Base-by-base conservation (phyloP, 495 filamentous ascomycete species). In the Penicillium waksmanii region DNA sequence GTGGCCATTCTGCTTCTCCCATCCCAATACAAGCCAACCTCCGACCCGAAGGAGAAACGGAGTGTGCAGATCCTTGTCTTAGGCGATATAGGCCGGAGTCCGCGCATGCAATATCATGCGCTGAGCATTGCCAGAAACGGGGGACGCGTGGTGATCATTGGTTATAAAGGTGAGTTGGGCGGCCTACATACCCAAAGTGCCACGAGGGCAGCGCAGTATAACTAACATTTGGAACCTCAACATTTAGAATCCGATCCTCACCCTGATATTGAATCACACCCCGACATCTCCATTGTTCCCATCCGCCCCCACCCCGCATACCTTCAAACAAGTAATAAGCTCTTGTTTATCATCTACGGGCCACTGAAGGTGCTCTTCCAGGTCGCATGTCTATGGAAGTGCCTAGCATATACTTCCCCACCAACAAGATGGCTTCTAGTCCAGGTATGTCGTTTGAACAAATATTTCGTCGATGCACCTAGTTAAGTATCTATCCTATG, bases 91-190 rank as follows among this genome's bases (percentile, higher is more conserved):
- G 95, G 95, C 23, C 85, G 93, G 35, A 96, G 92, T 71, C 95
- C 95, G 23, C 90, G 95, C 58, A 99, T 99, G 95, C 95, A 97
- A 72, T 97, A 99, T 69, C 95, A 99, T 84, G 92, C 93, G 19
- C 72, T 97, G 59, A 97, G 94, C 70, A 87, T 98, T 68, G 93
- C 94, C 21, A 90, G 85, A 61, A 86, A 92, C 60, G 91, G 92
- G 36, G 90, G 85, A 1, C 77, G 82, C 34, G 95, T 97, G 15
- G 85, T 93, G 65, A 75, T 99, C 11, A 88, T 98, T 64, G 96
- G 95, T 27, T 99, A 97, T 70, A 72, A 84, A 57, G 93, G 92
- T 95, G 66, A 44, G 42, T n/a, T 18, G 15, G 42, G 11, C 2
- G n/a, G 17, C 17, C 42, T 18, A 6, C 6, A 5, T 44, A 44